These are phyloP conservation scores for Paramecium pentaurelia DNA, from an alignment of 73 alveolate genomes.

Conservation along the genomic window DNA sequence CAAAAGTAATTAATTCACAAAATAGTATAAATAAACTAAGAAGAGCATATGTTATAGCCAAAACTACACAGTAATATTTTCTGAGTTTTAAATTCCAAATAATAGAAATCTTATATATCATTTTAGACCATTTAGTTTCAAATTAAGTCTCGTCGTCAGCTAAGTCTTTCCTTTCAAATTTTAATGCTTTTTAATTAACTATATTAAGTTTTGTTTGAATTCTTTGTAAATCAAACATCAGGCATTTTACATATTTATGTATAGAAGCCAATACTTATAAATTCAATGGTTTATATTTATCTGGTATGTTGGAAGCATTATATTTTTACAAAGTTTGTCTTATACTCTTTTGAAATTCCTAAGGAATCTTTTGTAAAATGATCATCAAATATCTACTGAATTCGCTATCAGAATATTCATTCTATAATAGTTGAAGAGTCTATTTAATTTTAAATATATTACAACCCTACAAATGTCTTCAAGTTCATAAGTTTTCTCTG, in stretches of 20 bases:
- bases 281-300: neutral
- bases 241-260: neutral
- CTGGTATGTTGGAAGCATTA: slow-evolving; percentile 34
- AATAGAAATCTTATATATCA: neutral
- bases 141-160: neutral
- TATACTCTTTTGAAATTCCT: neutral
- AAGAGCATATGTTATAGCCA: neutral
- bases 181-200: neutral
- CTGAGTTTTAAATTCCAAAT: slow-evolving; percentile 52
- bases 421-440: neutral
- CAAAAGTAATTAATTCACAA: slow-evolving; percentile 18
- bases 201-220: slow-evolving; percentile 40
- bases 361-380: slow-evolving; percentile 28
- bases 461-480: slow-evolving; percentile 43
- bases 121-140: neutral
- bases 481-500: slow-evolving; percentile 11
- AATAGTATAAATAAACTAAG: neutral
- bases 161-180: neutral
- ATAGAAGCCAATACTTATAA: slow-evolving; percentile 17
- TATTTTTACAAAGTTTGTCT: neutral
- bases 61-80: neutral
- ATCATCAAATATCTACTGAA: slow-evolving; percentile 21
- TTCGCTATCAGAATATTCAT: slow-evolving; percentile 26
- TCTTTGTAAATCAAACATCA: slow-evolving; percentile 38
- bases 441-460: neutral